These are phyloP conservation scores for Tagetes patula DNA, from an alignment of 129 eudicot genomes.

Conservation along the genomic window DNA sequence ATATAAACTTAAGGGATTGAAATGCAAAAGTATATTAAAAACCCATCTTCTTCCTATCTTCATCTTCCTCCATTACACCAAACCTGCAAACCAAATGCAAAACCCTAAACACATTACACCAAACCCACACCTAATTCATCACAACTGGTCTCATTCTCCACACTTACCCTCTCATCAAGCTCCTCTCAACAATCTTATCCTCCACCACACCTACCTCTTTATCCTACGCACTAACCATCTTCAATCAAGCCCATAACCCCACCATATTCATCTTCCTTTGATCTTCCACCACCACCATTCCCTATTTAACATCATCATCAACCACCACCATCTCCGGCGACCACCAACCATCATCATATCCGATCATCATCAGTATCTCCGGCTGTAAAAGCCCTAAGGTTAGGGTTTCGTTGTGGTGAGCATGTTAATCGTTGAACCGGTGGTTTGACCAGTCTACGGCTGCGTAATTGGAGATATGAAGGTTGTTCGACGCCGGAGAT, in stretches of 20 bases:
- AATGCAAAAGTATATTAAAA: no score
- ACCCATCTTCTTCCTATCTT: no score
- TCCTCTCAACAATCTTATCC: constrained; percentile 46
- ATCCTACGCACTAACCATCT: constrained; percentile 53
- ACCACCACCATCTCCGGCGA: constrained; percentile 1
- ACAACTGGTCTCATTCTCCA: constrained; percentile 60
- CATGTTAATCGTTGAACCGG: no score
- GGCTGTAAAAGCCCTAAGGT: no score
- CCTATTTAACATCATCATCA: constrained; percentile 18
- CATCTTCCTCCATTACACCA: constrained; percentile 36
- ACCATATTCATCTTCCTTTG: constrained; percentile 45
- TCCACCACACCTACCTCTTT: constrained; percentile 47
- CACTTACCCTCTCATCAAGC: constrained; percentile 65
- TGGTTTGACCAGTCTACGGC: no score
- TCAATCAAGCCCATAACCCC: constrained; percentile 44
- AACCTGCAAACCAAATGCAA: constrained; percentile 52
- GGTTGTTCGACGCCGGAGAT: no score
- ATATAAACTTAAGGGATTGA: no score
- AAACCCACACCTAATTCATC: constrained; percentile 64
- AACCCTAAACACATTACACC: constrained; percentile 44
- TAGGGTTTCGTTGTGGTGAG: no score
- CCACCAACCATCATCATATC: no score
- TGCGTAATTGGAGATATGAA: no score
- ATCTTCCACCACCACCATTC: constrained; percentile 49
- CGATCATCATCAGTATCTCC: no score